Percentiles rank a stretch among this genome's conserved stretches.
Evolutionary conservation across 352 stramenopile genomes (phyloP).

Genomic region (Halophytophthora batemanensis): DNA sequence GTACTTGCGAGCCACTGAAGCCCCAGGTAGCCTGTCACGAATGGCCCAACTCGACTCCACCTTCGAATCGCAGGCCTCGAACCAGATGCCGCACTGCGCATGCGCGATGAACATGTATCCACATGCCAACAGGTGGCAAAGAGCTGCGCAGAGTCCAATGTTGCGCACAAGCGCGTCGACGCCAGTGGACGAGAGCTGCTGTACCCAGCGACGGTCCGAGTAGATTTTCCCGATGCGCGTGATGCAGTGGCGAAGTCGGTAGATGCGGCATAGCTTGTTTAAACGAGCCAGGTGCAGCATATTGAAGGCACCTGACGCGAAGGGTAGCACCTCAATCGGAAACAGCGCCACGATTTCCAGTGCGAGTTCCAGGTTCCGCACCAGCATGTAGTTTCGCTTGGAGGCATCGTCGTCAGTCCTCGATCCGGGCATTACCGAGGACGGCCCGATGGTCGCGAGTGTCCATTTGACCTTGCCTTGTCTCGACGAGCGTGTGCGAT

Average conservation of each 20-base stretch:
- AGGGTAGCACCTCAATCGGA: conserved; percentile 49
- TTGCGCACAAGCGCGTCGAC: conserved; percentile 47
- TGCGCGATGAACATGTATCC: conserved; percentile 74
- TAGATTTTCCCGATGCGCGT: conserved; percentile 47
- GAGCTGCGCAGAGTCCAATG: conserved; percentile 27
- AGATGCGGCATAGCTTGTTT: conserved; percentile 58
- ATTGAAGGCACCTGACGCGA: conserved; percentile 40
- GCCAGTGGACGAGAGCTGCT: conserved; percentile 54
- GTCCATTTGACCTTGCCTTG: conserved; percentile 35
- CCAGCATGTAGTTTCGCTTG: not conserved
- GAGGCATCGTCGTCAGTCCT: not conserved
- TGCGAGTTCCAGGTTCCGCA: conserved; percentile 35
- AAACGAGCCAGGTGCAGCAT: conserved; percentile 54
- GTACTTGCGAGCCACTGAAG: conserved; percentile 45
- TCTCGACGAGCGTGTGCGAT: not conserved
- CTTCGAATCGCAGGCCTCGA: conserved; percentile 39
- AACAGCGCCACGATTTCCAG: conserved; percentile 52
- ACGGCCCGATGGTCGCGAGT: conserved; percentile 24
- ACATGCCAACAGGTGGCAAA: conserved; percentile 61
- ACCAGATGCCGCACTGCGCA: conserved; percentile 43
- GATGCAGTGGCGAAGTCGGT: conserved; percentile 37
- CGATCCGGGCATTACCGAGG: conserved; percentile 5
- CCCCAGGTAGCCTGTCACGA: conserved; percentile 44
- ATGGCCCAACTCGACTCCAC: conserved; percentile 63
- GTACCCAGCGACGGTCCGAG: conserved; percentile 38